Base-by-base conservation (phyloP, 352 stramenopile species). In the Phytophthora citrophthora region DNA sequence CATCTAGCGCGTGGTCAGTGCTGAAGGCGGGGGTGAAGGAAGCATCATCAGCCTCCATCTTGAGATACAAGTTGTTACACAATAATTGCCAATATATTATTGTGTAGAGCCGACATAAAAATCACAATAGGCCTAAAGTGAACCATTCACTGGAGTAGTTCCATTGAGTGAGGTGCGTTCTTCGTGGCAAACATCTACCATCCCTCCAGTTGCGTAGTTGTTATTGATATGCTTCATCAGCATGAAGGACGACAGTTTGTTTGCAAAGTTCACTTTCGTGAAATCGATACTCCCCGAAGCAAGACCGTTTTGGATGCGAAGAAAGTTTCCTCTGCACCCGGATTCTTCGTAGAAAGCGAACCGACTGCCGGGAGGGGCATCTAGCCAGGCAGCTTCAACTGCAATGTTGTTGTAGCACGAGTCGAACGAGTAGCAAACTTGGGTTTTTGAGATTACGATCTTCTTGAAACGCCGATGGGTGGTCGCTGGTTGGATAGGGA, bases 1-100 rank as follows among this genome's bases (percentile, higher is more conserved):
- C 66, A 36, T 84, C 77, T 54, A 86, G 62, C 24, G 72, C 44
- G 24, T 36, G 52, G 12, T 68, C 51, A 2, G 63, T 34, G 29
- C 7, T 34, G 29, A 34, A 15, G 16, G 16, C 15, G 5, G 36
- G 36, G 18, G 16, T 26, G 34, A 53, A 46, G 13, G 61, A 24
- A 5, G 43, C 32, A 15, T 13, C 18, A 10, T 52, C 47, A 2
- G n/a, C 41, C 8, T 55, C 34, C 45, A 49, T 29, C 20, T 20
- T 20, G 20, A 20, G 20, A 20, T 29, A 29, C 26, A 7, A 8
- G 26, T 29, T 29, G 20, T 20, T 20, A 20, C 6, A 29, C 26
- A 29, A 29, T 29, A 29, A 8, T 29, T 29, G 26, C 20, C 20
- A 20, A 20, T 20, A 20, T 20, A 20, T 20, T 20, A 20, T 20